A percentile compares a stretch with the other conserved stretches of the same genome.
Conservation (phyloP, 2,329 filamentous ascomycete species). For the Ophiostoma australiae region DNA sequence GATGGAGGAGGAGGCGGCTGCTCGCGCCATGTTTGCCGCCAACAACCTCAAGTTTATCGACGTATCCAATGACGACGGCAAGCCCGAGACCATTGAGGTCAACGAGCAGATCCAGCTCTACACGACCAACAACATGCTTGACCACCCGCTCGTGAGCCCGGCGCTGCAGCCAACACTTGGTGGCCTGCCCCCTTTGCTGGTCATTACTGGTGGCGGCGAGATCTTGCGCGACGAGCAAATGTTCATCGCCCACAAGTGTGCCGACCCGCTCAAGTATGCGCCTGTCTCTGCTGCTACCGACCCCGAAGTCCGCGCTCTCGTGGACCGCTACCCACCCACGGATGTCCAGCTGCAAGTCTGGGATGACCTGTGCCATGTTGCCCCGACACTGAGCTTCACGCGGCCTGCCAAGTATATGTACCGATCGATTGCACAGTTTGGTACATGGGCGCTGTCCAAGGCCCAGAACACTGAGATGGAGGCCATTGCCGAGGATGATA, state of each 20-base stretch:
- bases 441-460: conserved; percentile 80
- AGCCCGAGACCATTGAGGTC: conserved; percentile 50
- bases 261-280: conserved; percentile 72
- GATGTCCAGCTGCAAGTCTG: conserved; percentile 92
- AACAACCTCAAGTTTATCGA: conserved; percentile 23
- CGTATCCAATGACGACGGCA: conserved; percentile 53
- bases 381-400: conserved; percentile 90
- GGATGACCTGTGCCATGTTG: conserved; percentile 92
- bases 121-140: conserved; percentile 76
- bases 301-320: conserved; percentile 53
- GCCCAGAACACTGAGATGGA: conserved; percentile 77
- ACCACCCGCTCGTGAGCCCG: conserved; percentile 86
- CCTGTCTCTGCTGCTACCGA: conserved; percentile 61
- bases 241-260: conserved; percentile 90
- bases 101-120: conserved; percentile 92
- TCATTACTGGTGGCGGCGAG: conserved; percentile 84
- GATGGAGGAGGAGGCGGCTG: conserved; percentile 2
- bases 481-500: conserved; percentile 67
- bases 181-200: conserved; percentile 79
- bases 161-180: conserved; percentile 83
- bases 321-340: conserved; percentile 71
- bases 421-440: conserved; percentile 84
- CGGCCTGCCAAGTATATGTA: conserved; percentile 97
- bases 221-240: conserved; percentile 90
- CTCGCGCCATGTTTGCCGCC: conserved; percentile 35